Evolutionary conservation across 805 yeast genomes (phyloP), one percentile per base, ranked within the genome.

Genomic region (Wickerhamomyces bisporus): DNA sequence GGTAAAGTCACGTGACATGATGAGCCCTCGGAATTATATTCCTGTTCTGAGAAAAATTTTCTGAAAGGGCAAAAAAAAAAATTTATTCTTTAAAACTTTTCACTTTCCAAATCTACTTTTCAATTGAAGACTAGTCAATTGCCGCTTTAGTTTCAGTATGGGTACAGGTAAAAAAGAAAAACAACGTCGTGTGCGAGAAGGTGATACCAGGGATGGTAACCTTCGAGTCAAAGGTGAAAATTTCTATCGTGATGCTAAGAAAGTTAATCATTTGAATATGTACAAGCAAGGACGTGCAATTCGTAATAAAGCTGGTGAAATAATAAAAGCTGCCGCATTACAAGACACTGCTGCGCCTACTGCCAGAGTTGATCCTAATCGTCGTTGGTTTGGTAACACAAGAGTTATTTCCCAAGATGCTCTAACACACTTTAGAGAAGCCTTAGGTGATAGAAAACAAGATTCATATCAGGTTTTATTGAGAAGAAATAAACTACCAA

Each of bases 351-450:
- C 87, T 45, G 71, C 85, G 21, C 98, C 98, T 12, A 77, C 70
- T 47, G 98, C 98, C 2, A 73, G 98, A 44, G 94, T 91, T 31
- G 96, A 86, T 58, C 98, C 98, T 6, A 91, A 91, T 62, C 77
- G 96, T 61, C 78, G 94, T 58, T 91, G 98, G 98, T 93, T 93
- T 58, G 96, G 96, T 34, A 93, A 88, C 64, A 87, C 98, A 12
- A 77, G 98, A 57, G 98, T 91, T 29, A 91, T 91, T 56, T 91
- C 97, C 5, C 98, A 91, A 61, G 96, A 93, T 70, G 96, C 98
- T 2, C 69, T 91, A 53, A 70, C 83, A 21, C 98, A 93, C 66
- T 91, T 91, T 68, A 75, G 98, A 60, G 93, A 86, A 49, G 97
- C 97, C 8, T 72, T 91, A 66, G 94, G 93, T 34, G 95, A 82